These are phyloP conservation scores for Grigorovia yakushimaensis DNA, from an alignment of 805 yeast species.

Conservation along the genomic window DNA sequence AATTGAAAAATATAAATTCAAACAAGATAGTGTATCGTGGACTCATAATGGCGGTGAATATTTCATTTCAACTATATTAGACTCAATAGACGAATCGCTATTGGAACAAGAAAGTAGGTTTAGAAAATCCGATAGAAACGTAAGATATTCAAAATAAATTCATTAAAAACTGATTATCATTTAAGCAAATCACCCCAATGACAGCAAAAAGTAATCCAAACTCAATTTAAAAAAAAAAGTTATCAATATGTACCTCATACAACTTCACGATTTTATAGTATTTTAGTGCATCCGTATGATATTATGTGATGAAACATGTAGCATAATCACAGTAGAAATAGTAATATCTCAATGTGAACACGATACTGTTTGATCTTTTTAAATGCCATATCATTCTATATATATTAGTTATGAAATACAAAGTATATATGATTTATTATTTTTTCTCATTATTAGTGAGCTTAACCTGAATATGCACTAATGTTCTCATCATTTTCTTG, in stretches of 20 bases:
- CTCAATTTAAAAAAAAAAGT: too few species aligned
- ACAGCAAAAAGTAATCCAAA: too few species aligned
- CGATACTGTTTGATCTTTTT: too few species aligned
- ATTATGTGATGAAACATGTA: too few species aligned
- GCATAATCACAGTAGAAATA: too few species aligned
- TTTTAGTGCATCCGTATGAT: too few species aligned
- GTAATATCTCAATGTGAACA: too few species aligned
- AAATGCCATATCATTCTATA: too few species aligned
- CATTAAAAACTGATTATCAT: too few species aligned
- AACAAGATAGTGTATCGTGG: conserved; percentile 77
- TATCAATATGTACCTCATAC: too few species aligned
- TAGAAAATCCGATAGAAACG: conserved; percentile 14
- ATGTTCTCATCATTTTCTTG: conserved; percentile 44
- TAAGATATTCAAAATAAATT: conserved; percentile 21
- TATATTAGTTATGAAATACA: not conserved
- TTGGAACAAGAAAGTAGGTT: conserved; percentile 19
- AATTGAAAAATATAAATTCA: conserved; percentile 55
- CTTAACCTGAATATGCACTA: conserved; percentile 49
- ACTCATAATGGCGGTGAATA: conserved; percentile 68
- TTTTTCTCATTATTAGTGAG: not conserved
- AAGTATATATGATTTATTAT: not conserved
- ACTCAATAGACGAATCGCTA: conserved; percentile 28
- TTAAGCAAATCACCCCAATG: too few species aligned
- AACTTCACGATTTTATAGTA: too few species aligned
- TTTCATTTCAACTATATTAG: conserved; percentile 61